Conservation (phyloP, 176 grass and related monocot genomes). For the Oryza meyeriana region DNA sequence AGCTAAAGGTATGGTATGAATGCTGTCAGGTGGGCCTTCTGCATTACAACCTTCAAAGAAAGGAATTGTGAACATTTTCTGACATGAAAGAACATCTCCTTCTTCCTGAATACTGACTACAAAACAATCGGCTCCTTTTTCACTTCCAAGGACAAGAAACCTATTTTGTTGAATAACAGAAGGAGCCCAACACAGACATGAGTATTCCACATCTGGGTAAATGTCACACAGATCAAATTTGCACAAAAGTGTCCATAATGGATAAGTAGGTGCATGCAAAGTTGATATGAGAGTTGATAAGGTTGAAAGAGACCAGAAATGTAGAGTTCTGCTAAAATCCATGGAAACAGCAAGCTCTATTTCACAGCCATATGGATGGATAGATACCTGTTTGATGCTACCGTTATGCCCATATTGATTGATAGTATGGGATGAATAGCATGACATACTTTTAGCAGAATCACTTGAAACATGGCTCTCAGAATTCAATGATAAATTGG, state of each 20-base stretch:
- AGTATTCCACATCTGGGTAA: slow-evolving; percentile 55
- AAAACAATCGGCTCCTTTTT: slow-evolving; percentile 74
- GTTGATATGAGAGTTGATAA: slow-evolving; percentile 59
- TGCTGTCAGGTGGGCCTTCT: slow-evolving; percentile 60
- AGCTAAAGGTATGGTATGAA: slow-evolving; percentile 73
- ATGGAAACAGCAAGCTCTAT: slow-evolving; percentile 81
- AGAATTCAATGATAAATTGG: slow-evolving; percentile 38
- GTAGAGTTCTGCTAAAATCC: slow-evolving; percentile 69
- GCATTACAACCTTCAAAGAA: slow-evolving; percentile 39
- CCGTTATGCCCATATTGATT: slow-evolving; percentile 69
- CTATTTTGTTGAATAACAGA: slow-evolving; percentile 52
- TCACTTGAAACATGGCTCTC: slow-evolving; percentile 37
- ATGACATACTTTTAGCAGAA: slow-evolving; percentile 40
- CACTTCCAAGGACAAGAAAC: slow-evolving; percentile 77
- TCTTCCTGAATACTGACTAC: slow-evolving; percentile 50
- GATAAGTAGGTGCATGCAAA: slow-evolving; percentile 47
- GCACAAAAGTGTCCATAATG: slow-evolving; percentile 71
- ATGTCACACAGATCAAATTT: slow-evolving; percentile 51
- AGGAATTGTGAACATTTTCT: slow-evolving; percentile 68
- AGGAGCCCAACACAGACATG: slow-evolving; percentile 84
- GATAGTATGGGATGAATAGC: slow-evolving; percentile 39
- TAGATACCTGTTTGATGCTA: slow-evolving; percentile 62
- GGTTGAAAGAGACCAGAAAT: slow-evolving; percentile 85
- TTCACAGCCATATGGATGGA: slow-evolving; percentile 65
- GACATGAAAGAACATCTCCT: slow-evolving; percentile 43